Percentiles rank a stretch among this genome's conserved stretches.
phyloP scores from a whole-genome alignment of 352 stramenopile genomes.

The Globisporangium spiculum region DNA sequence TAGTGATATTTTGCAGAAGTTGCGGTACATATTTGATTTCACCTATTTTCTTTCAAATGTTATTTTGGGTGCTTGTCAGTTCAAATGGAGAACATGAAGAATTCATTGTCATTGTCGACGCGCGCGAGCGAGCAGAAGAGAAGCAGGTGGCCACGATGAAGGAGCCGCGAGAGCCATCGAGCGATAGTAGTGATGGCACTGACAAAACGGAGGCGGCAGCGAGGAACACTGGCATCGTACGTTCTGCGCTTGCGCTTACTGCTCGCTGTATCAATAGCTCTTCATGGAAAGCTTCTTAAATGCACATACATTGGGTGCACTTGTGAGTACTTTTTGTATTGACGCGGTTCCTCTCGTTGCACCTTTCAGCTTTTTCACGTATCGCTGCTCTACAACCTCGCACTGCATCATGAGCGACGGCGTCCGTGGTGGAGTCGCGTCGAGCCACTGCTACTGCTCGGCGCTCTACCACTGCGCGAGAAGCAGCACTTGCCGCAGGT shows the following conservation, averaged over 20 bases:
- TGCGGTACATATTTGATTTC: neutral
- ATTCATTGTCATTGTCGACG: neutral
- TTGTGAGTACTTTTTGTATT: neutral
- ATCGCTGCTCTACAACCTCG: slow-evolving; percentile 79
- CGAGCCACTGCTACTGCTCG: slow-evolving; percentile 59
- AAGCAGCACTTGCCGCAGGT: slow-evolving; percentile 46
- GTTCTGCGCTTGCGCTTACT: too few relatives aligned
- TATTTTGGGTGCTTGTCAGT: neutral
- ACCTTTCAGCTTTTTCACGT: slow-evolving; percentile 30
- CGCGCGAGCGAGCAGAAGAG: neutral
- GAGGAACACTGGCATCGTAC: slow-evolving; percentile 7
- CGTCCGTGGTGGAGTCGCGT: slow-evolving; percentile 78
- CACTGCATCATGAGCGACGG: slow-evolving; percentile 34
- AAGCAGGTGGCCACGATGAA: neutral
- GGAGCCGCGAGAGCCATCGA: slow-evolving; percentile 35
- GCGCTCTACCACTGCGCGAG: slow-evolving; percentile 58
- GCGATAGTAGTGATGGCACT: neutral
- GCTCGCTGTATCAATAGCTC: neutral
- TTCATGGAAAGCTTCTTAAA: neutral
- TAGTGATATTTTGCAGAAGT: too few relatives aligned
- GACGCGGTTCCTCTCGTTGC: neutral
- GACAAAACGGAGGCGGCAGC: neutral
- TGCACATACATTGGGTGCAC: neutral
- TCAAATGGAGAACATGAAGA: neutral
- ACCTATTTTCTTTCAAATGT: neutral